Percentiles rank a stretch among this genome's conserved stretches.
Evolutionary conservation across 2,329 filamentous ascomycete genomes (phyloP).

Genomic region (Fusarium pseudonygamai): DNA sequence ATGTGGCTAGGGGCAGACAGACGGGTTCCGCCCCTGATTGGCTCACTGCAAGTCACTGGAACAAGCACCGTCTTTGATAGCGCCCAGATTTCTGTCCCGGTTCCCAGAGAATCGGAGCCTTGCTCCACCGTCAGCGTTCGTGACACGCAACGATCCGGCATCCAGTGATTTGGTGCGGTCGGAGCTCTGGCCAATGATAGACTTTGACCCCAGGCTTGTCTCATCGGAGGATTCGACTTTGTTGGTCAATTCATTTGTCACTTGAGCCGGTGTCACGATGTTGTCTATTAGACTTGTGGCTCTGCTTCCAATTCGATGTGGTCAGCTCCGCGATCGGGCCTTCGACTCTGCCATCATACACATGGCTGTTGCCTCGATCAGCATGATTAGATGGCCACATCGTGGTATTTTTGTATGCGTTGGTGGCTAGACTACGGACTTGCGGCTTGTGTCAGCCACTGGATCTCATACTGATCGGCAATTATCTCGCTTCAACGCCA

Average conservation of each 20-base stretch:
- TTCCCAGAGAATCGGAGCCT: constrained; percentile 49
- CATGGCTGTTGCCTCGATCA: neutral
- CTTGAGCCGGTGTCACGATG: constrained; percentile 20
- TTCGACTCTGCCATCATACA: neutral
- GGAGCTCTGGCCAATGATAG: constrained; percentile 22
- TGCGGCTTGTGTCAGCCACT: constrained; percentile 9
- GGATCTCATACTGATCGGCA: constrained; percentile 9
- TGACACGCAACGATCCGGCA: constrained; percentile 42
- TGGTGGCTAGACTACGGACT: neutral
- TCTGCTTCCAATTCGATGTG: neutral
- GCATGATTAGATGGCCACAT: neutral
- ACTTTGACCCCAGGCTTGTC: constrained; percentile 26
- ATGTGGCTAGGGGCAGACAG: constrained; percentile 34
- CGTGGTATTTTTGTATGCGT: neutral
- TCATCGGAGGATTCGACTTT: constrained; percentile 21
- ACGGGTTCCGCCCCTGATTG: constrained; percentile 36
- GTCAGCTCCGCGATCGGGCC: constrained; percentile 30
- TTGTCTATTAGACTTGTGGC: neutral
- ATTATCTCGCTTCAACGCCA: constrained; percentile 8
- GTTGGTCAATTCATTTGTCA: constrained; percentile 21
- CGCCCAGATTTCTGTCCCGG: constrained; percentile 39
- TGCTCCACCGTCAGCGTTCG: constrained; percentile 44
- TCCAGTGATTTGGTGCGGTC: constrained; percentile 35
- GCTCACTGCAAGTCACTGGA: constrained; percentile 29
- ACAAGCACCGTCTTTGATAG: constrained; percentile 37